Evolutionary conservation across 108 stramenopile genomes (phyloP), one percentile per base, ranked within the genome.

Genomic region (Pseudonitzschia multiseries): DNA sequence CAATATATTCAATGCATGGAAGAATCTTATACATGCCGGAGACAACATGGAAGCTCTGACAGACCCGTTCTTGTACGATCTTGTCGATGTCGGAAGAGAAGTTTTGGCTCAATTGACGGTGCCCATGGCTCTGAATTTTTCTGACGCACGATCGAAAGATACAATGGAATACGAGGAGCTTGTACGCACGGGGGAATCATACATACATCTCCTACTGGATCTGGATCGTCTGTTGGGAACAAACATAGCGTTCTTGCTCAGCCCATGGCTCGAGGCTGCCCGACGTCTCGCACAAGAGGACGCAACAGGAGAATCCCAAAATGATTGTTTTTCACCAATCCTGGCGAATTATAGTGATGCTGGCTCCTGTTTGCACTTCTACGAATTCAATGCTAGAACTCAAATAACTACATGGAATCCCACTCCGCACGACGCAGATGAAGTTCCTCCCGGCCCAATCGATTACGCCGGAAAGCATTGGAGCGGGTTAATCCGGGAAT

Each of bases 331-430:
- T 43, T 70, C 75, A 18, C 36, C 53, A 32, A 70, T 76, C 26
- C 28, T 76, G 43, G 59, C 65, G 32, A 36, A 40, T 40, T 31
- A 51, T 31, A 54, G 31, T 1, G 21, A 65, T 27, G 22, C 48
- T 36, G 67, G 69, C 17, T 48, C 24, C 22, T 80, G 79, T 44
- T 53, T 31, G 20, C 1, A 21, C 6, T 82, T 82, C 32, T 78
- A 74, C 42, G 81, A 82, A 43, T 82, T 72, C 68, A 82, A 82
- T 61, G 81, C 81, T 8, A 71, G 77, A 17, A 51, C 29, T 8
- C 81, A 82, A 33, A 57, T 82, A 10, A 82, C 81, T 32, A 82
- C 81, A n/a, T 82, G 81, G 81, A 78, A 78, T 31, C 81, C 81
- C 40, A 82, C 77, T 20, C 48, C 60, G 20, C 17, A 29, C 21